Evolutionary conservation across 1,284 basidiomycete genomes (phyloP), one percentile per base, ranked within the genome.

Genomic region (Ceratobasidium sp.): DNA sequence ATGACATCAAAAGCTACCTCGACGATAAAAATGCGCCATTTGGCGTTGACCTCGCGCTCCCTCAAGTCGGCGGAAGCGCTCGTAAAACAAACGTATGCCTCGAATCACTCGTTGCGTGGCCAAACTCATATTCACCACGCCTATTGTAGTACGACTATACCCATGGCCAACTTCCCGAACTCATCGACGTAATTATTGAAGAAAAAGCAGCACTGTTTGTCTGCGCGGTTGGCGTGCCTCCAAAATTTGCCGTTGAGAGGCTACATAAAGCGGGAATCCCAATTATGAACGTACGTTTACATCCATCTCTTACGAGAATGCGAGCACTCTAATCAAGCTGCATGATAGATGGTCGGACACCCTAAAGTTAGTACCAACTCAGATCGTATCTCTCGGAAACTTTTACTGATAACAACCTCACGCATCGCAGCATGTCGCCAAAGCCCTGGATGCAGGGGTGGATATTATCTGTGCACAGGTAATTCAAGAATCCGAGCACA

Each of bases 121-220:
- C 13, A n/a, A 33, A 71, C 67, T 56, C 67, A 39, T 78, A 92
- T 90, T 90, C 6, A 17, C 28, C 10, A 58, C 20, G 33, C 20
- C 6, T n/a, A 23, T 13, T 58, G 39, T 78, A 92, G 91, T 90
- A 90, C 78, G 93, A 94, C 81, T 94, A 94, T 84, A 94, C 92
- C 51, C 91, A 92, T 79, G 94, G 95, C 15, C 87, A 92, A 80
- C 88, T 95, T 11, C 85, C 89, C 23, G 91, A 93, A 37, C 88
- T 96, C 53, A 88, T 96, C 74, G 89, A 94, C 78, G 91, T 96
- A 69, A 95, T 97, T 81, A 94, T 96, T 82, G 92, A 96, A 77
- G 93, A 95, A 84, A 93, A 92, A 81, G 85, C 93, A 0, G 84
- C 88, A 26, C 88, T 97, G 10, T 97, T 97, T 82, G 95, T 97